Base-by-base conservation (phyloP, 768 basidiomycete genomes). In the Serendipita vermifera region DNA sequence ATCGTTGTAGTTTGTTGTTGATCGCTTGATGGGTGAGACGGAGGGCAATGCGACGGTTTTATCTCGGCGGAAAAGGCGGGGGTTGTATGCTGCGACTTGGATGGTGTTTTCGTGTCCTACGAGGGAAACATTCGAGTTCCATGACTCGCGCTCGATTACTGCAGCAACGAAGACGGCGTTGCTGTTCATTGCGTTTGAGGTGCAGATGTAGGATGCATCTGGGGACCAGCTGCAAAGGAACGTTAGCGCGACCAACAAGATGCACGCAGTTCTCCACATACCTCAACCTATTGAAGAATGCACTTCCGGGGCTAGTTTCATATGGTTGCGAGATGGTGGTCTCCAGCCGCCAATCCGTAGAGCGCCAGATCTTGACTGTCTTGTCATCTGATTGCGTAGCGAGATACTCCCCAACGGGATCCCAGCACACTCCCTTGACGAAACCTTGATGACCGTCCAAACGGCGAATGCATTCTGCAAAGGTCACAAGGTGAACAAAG, bases 361-460 rank as follows among this genome's bases (percentile, higher is more conserved):
- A 94, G 61, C 85, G 78, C 96, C 96, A 99, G 33, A 99, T 87
- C 66, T 94, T 96, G 59, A 98, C 90, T 3, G 90, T 84, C 66
- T 87, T 81, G 69, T 99, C 96, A 69, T 97, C 94, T 24, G 92
- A 93, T 70, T 73, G 73, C 38, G 94, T 97, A n/a, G 96, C 94
- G 59, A 99, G 80, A 65, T 84, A 97, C 69, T 97, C 87, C 41
- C 96, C 96, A 2, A 93, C 94, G 3, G 96, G 96, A 70, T 99
- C 96, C 83, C 94, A 99, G 65, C 90, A 93, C 51, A 99, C 89
- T 58, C 96, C 96, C 70, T 99, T 98, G 63, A 99, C 93, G 68
- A 97, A 97, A 2, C 92, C 94, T 64, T 89, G 83, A 65, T 98
- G 96, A 57, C 80, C 80, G 58, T 88, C 87, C 4, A 99, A 77